These are phyloP conservation scores for Oryza brachyantha DNA, from an alignment of 176 grass and related monocot genomes.

Conservation along the genomic window DNA sequence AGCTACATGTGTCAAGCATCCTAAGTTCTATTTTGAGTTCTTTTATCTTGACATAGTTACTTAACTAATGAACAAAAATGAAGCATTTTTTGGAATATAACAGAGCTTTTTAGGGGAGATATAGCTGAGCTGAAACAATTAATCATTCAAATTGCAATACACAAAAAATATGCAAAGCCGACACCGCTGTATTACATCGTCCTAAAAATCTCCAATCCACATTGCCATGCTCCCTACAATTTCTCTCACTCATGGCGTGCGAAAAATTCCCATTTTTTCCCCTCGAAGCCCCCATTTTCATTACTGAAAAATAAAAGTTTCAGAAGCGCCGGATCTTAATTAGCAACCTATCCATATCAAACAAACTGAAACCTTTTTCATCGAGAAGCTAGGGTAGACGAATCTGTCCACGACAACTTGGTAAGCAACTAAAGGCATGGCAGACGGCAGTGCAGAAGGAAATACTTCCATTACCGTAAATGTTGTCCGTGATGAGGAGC, in stretches of 20 bases:
- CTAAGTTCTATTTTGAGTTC: neutral
- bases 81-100: neutral
- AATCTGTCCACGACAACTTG: neutral
- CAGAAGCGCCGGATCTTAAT: neutral
- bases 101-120: neutral
- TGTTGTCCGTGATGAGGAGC: conserved; percentile 65
- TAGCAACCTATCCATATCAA: neutral
- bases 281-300: too few relatives aligned
- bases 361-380: neutral
- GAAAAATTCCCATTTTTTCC: too few relatives aligned
- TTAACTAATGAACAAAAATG: neutral
- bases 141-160: neutral
- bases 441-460: conserved; percentile 22
- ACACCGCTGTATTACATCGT: neutral
- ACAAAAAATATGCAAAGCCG: neutral
- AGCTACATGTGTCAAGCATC: conserved; percentile 20
- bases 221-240: neutral
- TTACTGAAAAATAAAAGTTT: neutral
- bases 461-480: conserved; percentile 52
- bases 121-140: neutral
- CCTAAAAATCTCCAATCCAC: neutral
- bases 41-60: neutral
- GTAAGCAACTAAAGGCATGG: conserved; percentile 11
- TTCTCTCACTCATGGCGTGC: neutral
- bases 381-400: conserved; percentile 10